phyloP scores from a whole-genome alignment of 108 stramenopile genomes.

The Nitzschia sp. region DNA sequence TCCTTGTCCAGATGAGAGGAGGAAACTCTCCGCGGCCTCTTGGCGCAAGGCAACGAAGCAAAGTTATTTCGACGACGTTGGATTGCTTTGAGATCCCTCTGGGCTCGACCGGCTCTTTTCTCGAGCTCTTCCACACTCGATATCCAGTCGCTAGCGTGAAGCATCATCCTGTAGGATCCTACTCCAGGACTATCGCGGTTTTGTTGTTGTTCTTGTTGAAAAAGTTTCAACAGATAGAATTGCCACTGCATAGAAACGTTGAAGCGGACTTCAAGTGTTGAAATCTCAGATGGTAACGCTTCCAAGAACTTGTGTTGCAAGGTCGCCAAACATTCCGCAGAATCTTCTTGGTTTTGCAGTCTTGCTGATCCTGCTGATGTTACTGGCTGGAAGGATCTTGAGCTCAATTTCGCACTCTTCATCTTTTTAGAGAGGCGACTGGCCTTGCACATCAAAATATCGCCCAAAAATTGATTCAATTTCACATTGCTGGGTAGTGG shows the following conservation, averaged over 20 bases:
- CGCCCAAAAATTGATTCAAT: constrained; percentile 62
- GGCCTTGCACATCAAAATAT: constrained; percentile 58
- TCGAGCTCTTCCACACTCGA: too few species aligned
- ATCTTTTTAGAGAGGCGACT: constrained; percentile 75
- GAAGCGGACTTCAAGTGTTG: constrained; percentile 51
- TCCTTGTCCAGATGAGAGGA: constrained; percentile 13
- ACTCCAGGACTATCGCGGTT: too few species aligned
- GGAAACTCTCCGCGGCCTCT: constrained; percentile 37
- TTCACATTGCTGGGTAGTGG: constrained; percentile 60
- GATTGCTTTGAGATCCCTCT: too few species aligned
- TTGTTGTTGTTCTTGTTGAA: constrained; percentile 46
- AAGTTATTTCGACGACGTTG: too few species aligned
- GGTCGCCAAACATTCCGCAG: constrained; percentile 28
- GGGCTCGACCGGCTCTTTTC: too few species aligned
- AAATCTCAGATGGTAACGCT: constrained; percentile 39
- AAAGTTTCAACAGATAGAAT: constrained; percentile 60
- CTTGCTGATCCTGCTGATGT: neutral
- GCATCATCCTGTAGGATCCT: too few species aligned
- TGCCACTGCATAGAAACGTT: constrained; percentile 62
- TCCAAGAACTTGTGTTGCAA: constrained; percentile 59
- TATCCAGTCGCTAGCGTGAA: too few species aligned
- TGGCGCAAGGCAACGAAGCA: constrained; percentile 26
- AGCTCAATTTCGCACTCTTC: constrained; percentile 67
- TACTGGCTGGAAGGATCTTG: constrained; percentile 23
- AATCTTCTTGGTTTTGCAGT: constrained; percentile 37